Conservation (phyloP, 805 yeast genomes). For the Saccharomycopsis babjevae region DNA sequence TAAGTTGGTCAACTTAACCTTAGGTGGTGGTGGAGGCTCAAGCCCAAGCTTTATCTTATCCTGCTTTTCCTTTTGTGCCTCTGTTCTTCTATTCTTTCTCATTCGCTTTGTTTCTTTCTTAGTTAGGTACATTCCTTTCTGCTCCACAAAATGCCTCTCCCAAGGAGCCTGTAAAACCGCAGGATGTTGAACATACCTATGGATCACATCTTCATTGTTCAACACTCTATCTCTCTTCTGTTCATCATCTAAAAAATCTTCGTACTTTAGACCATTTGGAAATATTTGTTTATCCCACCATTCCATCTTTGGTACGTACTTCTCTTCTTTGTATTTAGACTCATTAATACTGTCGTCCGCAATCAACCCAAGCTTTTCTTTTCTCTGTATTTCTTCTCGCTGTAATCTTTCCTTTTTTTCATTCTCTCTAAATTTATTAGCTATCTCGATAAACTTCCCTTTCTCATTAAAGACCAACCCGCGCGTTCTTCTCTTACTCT, state of each 20-base stretch:
- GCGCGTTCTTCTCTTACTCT: conserved; percentile 24
- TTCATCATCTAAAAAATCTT: conserved; percentile 27
- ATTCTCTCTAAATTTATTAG: conserved; percentile 36
- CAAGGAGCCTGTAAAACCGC: conserved; percentile 51
- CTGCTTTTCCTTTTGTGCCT: conserved; percentile 56
- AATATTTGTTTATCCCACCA: conserved; percentile 82
- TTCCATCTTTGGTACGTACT: conserved; percentile 54
- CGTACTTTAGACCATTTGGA: conserved; percentile 28
- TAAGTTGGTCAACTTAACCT: conserved; percentile 72
- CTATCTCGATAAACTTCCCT: conserved; percentile 49
- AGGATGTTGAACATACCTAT: conserved; percentile 78
- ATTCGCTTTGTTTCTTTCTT: conserved; percentile 66
- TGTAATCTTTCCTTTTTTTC: conserved; percentile 26
- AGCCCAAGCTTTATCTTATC: conserved; percentile 72
- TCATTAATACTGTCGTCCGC: conserved; percentile 51
- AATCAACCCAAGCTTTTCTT: conserved; percentile 32
- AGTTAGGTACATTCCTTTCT: conserved; percentile 51
- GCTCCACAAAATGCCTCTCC: conserved; percentile 35
- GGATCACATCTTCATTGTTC: conserved; percentile 35
- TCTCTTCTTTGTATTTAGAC: conserved; percentile 34
- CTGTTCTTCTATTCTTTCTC: conserved; percentile 59
- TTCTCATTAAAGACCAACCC: conserved; percentile 43
- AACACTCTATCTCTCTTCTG: conserved; percentile 23
- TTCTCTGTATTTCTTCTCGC: conserved; percentile 25
- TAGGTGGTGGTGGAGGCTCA: conserved; percentile 82